Evolutionary conservation across 768 basidiomycete species (phyloP), one percentile per base, ranked within the genome.

Genomic region (Polyporus arcularius): DNA sequence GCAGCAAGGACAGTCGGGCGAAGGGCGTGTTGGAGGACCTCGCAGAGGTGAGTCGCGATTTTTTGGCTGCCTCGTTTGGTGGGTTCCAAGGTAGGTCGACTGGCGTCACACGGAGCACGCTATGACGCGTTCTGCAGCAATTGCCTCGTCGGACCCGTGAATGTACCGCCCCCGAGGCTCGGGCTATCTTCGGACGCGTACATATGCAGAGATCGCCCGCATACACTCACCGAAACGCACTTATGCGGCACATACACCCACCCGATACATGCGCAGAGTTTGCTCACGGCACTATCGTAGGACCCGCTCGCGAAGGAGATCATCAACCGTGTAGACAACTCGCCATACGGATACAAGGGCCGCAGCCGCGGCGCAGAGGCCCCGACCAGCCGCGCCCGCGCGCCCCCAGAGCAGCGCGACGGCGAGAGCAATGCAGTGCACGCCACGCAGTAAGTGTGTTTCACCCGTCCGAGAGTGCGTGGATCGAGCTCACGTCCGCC

Each of bases 251-350:
- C 14, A 11, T 26, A 28, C 11, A 9, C 28, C 46, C 4, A 0
- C 53, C 16, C 43, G 10, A 4, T 28, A 15, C 38, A 4, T 28
- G 2, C 15, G 14, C 42, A 15, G 18, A 30, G 16, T 26, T 6
- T 52, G 5, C 31, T 39, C 49, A 16, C 35, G 30, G 46, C 46
- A 14, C 50, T 21, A 35, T 18, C n/a, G 3, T 68, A 91, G 87
- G 92, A 95, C 67, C 76, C 87, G 0, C 79, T 94, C 3, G 92
- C 94, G 2, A 82, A 80, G 57, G 91, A 93, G 66, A 92, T 96
- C 61, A 83, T 92, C 57, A 81, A 80, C 55, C 87, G 91, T 31
- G 91, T 94, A n/a, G 89, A 93, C 71, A 81, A 83, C 65, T 88
- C 89, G 11, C 80, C 88, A 0, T 94, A 93, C 70, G 92, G 92